Conservation (phyloP, 2,329 filamentous ascomycete genomes). For the Aspergillus cejpii region DNA sequence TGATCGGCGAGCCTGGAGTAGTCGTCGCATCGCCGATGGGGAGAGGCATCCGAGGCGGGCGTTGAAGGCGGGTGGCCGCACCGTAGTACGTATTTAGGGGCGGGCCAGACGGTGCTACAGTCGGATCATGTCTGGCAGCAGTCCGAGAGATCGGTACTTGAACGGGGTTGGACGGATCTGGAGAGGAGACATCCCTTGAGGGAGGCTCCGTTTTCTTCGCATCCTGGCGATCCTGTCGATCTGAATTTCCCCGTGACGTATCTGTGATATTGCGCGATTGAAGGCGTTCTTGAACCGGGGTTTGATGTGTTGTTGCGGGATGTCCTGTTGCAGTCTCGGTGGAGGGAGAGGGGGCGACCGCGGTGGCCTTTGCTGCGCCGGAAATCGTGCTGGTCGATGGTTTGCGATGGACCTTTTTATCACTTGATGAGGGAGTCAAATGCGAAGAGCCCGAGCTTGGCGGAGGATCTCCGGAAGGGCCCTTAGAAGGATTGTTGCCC, state of each 20-base stretch:
- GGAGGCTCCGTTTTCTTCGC: slow-evolving; percentile 20
- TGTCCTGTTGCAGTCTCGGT: slow-evolving; percentile 41
- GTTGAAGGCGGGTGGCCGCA: slow-evolving; percentile 38
- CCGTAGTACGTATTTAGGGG: slow-evolving; percentile 45
- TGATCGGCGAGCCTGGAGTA: slow-evolving; percentile 82
- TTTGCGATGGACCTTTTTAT: slow-evolving; percentile 37
- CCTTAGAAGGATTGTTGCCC: slow-evolving; percentile 46
- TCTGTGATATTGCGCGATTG: slow-evolving; percentile 37
- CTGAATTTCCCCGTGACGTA: slow-evolving; percentile 19
- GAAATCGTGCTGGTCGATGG: slow-evolving; percentile 39
- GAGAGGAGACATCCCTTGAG: slow-evolving; percentile 24
- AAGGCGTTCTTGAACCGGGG: slow-evolving; percentile 37
- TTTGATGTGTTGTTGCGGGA: slow-evolving; percentile 30
- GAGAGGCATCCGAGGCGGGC: slow-evolving; percentile 80
- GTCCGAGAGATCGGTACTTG: slow-evolving; percentile 33
- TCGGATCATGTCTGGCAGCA: slow-evolving; percentile 24
- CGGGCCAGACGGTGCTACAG: slow-evolving; percentile 39
- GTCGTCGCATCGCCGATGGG: slow-evolving; percentile 90
- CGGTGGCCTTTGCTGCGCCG: slow-evolving; percentile 33
- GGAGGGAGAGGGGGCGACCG: slow-evolving; percentile 40
- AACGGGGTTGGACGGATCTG: slow-evolving; percentile 35
- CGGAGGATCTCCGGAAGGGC: slow-evolving; percentile 29
- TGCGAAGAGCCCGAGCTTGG: slow-evolving; percentile 22
- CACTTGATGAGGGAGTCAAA: slow-evolving; percentile 22
- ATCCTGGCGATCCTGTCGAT: slow-evolving; percentile 21